Conservation (phyloP, 75 land plant genomes). For the Selaginella moellendorffii region DNA sequence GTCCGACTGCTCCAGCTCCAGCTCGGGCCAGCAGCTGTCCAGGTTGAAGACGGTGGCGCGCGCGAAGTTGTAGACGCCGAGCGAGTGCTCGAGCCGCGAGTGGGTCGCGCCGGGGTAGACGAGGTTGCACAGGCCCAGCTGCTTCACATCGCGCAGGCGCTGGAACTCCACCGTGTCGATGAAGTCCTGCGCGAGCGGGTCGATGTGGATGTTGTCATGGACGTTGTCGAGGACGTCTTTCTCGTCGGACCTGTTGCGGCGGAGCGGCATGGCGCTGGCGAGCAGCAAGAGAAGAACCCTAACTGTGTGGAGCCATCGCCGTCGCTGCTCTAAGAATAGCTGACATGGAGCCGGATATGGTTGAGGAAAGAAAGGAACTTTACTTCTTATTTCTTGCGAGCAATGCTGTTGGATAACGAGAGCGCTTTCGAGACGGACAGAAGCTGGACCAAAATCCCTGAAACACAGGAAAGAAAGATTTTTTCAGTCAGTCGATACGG, state of each 20-base stretch:
- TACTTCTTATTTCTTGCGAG: neutral
- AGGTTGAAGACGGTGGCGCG: neutral
- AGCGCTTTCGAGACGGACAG: constrained; percentile 8
- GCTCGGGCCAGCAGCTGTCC: neutral
- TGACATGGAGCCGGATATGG: too few species aligned
- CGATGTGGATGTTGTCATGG: neutral
- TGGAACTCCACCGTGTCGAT: constrained; percentile 90
- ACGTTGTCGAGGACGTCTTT: neutral
- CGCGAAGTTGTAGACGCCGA: constrained; percentile 24
- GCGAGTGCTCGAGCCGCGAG: constrained; percentile 92
- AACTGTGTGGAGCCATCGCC: too few species aligned
- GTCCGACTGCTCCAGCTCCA: neutral
- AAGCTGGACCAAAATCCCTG: constrained; percentile 12
- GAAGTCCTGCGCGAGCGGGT: constrained; percentile 51
- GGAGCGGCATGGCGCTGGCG: neutral
- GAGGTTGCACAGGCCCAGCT: constrained; percentile 51
- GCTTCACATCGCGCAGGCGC: constrained; percentile 81
- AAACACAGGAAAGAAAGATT: constrained; percentile 1
- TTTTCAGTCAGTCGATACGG: too few species aligned
- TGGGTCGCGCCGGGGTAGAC: constrained; percentile 97
- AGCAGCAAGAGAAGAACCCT: neutral
- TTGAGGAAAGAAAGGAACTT: too few species aligned
- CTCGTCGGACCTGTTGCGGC: neutral
- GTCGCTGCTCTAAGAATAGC: too few species aligned
- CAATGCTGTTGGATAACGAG: constrained; percentile 10